Evolutionary conservation across 179 eudicot genomes (phyloP).

Genomic region (Camellia oleifera): DNA sequence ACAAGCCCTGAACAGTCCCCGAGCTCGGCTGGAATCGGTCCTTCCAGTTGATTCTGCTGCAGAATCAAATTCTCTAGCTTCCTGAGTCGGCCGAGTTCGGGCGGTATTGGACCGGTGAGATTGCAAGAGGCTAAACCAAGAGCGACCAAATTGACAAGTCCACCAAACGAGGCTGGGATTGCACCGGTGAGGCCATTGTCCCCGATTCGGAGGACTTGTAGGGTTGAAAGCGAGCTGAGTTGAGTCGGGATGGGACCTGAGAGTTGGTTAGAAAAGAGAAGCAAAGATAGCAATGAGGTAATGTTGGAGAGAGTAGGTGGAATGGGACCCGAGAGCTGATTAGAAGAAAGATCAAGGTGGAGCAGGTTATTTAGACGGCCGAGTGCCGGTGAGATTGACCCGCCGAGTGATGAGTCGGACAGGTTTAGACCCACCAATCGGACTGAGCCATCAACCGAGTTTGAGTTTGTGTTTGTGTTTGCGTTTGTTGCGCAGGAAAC

Average conservation of each 20-base stretch:
- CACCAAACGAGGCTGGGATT: slow-evolving; percentile 44
- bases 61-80: slow-evolving; percentile 47
- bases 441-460: slow-evolving; percentile 30
- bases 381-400: slow-evolving; percentile 67
- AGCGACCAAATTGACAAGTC: slow-evolving; percentile 47
- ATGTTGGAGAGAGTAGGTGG: slow-evolving; percentile 82
- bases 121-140: slow-evolving; percentile 86
- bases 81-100: slow-evolving; percentile 50
- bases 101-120: slow-evolving; percentile 61
- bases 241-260: slow-evolving; percentile 69
- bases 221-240: slow-evolving; percentile 53
- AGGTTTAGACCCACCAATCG: slow-evolving; percentile 60
- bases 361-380: slow-evolving; percentile 50
- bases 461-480: neutral
- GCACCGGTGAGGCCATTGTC: too few relatives aligned
- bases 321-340: slow-evolving; percentile 71
- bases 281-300: slow-evolving; percentile 52
- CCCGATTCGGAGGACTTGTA: slow-evolving; percentile 35
- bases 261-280: slow-evolving; percentile 76
- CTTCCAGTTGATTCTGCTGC: slow-evolving; percentile 66
- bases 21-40: slow-evolving; percentile 65
- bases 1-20: slow-evolving; percentile 59
- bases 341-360: slow-evolving; percentile 81
- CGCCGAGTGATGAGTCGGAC: slow-evolving; percentile 55
- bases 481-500: slow-evolving; percentile 35